phyloP scores from a whole-genome alignment of 1,139 yeast genomes.

The Debaryomyces coudertii region DNA sequence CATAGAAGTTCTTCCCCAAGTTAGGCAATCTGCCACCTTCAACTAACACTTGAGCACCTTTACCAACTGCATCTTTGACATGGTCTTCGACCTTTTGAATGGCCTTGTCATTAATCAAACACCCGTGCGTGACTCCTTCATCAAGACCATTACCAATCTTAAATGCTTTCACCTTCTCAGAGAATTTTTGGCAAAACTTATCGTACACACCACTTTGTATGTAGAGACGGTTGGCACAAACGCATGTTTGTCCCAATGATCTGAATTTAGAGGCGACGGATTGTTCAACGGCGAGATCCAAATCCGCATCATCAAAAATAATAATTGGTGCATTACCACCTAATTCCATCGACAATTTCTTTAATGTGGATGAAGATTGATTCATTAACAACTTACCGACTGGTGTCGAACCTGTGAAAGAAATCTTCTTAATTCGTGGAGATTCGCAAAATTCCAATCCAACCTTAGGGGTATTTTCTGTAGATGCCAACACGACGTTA shows the following conservation, averaged over 20 bases:
- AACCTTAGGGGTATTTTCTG: slow-evolving; percentile 38
- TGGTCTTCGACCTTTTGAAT: slow-evolving; percentile 44
- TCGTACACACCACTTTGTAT: slow-evolving; percentile 74
- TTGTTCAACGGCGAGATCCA: slow-evolving; percentile 52
- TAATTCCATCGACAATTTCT: slow-evolving; percentile 54
- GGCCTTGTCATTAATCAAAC: slow-evolving; percentile 45
- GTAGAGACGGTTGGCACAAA: slow-evolving; percentile 83
- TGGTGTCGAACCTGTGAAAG: slow-evolving; percentile 63
- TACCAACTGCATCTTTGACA: slow-evolving; percentile 42
- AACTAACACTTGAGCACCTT: slow-evolving; percentile 46
- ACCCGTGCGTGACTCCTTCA: slow-evolving; percentile 48
- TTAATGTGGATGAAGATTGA: slow-evolving; percentile 48
- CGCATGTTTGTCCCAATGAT: slow-evolving; percentile 88
- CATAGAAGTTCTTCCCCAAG: slow-evolving; percentile 43
- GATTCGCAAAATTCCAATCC: slow-evolving; percentile 42
- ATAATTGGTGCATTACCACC: slow-evolving; percentile 59
- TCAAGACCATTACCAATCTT: slow-evolving; percentile 50
- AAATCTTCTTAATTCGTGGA: slow-evolving; percentile 47
- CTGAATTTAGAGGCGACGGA: slow-evolving; percentile 59
- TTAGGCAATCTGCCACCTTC: slow-evolving; percentile 45
- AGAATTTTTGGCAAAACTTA: slow-evolving; percentile 43
- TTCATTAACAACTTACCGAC: slow-evolving; percentile 57
- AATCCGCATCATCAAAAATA: slow-evolving; percentile 51
- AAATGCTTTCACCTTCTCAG: slow-evolving; percentile 34
- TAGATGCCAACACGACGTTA: slow-evolving; percentile 43